phyloP scores from a whole-genome alignment of 768 basidiomycete genomes.

The Psilocybe tampanensis region DNA sequence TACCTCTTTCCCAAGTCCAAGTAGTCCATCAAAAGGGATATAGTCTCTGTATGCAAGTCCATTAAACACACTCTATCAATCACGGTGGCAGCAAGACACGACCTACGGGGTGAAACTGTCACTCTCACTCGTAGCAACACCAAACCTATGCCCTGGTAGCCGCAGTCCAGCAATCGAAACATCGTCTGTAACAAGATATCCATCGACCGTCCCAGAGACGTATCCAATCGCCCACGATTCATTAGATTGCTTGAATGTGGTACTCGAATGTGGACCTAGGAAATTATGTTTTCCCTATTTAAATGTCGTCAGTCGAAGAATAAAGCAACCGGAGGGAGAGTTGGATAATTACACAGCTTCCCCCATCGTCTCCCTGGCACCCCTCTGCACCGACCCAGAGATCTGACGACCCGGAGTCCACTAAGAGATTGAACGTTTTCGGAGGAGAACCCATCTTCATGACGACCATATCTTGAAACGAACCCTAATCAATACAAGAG shows the following conservation, averaged over 20 bases:
- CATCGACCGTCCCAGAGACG: constrained; percentile 67
- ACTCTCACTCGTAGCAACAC: constrained; percentile 62
- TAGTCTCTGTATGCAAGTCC: constrained; percentile 14
- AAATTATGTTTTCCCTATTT: constrained; percentile 60
- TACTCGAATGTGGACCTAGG: constrained; percentile 63
- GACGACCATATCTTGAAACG: constrained; percentile 51
- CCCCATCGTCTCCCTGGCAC: constrained; percentile 46
- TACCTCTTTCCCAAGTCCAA: constrained; percentile 77
- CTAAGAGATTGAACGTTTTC: constrained; percentile 55
- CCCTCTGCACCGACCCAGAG: constrained; percentile 65
- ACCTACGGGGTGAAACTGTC: constrained; percentile 52
- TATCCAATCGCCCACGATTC: constrained; percentile 63
- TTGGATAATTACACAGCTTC: constrained; percentile 34
- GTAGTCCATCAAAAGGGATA: constrained; percentile 69
- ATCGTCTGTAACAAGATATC: constrained; percentile 64
- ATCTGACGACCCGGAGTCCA: constrained; percentile 75
- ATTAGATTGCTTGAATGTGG: constrained; percentile 56
- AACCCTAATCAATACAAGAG: neutral
- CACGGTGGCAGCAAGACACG: neutral
- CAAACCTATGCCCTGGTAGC: constrained; percentile 64
- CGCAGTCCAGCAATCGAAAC: constrained; percentile 63
- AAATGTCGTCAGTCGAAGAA: neutral
- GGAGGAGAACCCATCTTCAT: constrained; percentile 73
- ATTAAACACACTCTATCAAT: neutral
- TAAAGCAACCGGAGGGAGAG: neutral